Evolutionary conservation across 805 yeast species (phyloP), one percentile per base, ranked within the genome.

Genomic region (Groenewaldozyma salmanticensis): DNA sequence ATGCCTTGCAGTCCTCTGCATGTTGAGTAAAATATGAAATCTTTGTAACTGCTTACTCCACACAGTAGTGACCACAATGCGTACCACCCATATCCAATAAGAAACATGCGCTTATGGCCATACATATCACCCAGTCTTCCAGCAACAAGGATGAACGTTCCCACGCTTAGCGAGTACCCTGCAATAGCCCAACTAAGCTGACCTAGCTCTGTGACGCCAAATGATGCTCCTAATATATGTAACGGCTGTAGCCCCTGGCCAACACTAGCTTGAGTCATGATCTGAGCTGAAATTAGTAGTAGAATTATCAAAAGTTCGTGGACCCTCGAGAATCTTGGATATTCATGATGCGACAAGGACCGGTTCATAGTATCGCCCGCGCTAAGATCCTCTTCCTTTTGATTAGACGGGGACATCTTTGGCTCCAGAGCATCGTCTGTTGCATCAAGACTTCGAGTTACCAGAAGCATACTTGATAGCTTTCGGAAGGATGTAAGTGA

Each of bases 111-210:
- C 43, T 75, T 77, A 40, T 79, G 64, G 0, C 92, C 92, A 49
- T 73, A 75, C 9, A 81, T 62, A 52, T 82, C 94, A 27, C 94
- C 92, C 35, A 80, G 53, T 38, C 78, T 67, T 5, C 92, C 92
- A 29, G 81, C 71, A 3, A 77, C 64, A 29, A 82, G 57, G 38
- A 82, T 81, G 46, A 81, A 75, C 0, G 90, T 79, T 9, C 90
- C 90, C 4, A 80, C 74, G 0, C 85, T 75, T 41, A 82, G 59
- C 0, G 85, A 77, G 54, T 74, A 80, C 0, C 84, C 72, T 1
- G 87, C 86, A 67, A 77, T 69, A 53, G 76, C 74, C 92, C 94
- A 79, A 2, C 66, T 50, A 39, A 67, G 58, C 38, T 65, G 59
- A 5, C 64, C 67, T 13, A 55, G 51, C 6, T 58, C 42, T 18